Base-by-base conservation (phyloP, 176 grass and related monocot species). In the Avena sativa region DNA sequence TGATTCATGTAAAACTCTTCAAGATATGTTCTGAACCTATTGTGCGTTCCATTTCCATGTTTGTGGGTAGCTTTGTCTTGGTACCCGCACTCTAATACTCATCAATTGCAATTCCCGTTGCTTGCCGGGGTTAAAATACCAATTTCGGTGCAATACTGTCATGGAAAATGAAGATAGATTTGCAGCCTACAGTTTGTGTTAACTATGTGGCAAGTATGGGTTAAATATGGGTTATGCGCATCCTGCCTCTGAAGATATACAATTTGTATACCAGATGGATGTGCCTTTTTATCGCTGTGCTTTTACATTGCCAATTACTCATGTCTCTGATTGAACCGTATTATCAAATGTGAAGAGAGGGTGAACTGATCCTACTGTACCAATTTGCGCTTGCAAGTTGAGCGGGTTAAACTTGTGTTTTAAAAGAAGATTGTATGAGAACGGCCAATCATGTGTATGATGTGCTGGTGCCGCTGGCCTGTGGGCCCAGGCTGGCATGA, bases 1-100 rank as follows among this genome's bases (percentile, higher is more conserved):
- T 79, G 66, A 63, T 63, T 34, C 47, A 70, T 77, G 80, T 83
- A 79, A 89, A 50, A 84, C 26, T 53, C 69, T 74, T 49, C 36
- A 20, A 23, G 71, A 87, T 71, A 26, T 83, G 28, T 23, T 71
- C 5, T 20, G 17, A 72, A 72, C 55, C 7, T 23, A 12, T 11
- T 68, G 34, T 78, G n/a, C 14, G 55, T 51, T 76, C 32, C 0
- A 7, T 80, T 72, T 36, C 25, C 40, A 50, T 80, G 12, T 81
- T 50, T 73, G 28, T 51, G 4, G 40, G 65, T 51, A 74, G 59
- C 17, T 32, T 74, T 55, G 8, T 63, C 17, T 32, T 84, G 68
- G 8, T 84, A n/a, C 56, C 25, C 1, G 3, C 13, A n/a, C 28
- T 34, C 9, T n/a, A 4, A 12, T 46, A 44, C 26, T 5, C 49